phyloP scores from a whole-genome alignment of 345 rosid species.

The Excoecaria cochinchinensis region DNA sequence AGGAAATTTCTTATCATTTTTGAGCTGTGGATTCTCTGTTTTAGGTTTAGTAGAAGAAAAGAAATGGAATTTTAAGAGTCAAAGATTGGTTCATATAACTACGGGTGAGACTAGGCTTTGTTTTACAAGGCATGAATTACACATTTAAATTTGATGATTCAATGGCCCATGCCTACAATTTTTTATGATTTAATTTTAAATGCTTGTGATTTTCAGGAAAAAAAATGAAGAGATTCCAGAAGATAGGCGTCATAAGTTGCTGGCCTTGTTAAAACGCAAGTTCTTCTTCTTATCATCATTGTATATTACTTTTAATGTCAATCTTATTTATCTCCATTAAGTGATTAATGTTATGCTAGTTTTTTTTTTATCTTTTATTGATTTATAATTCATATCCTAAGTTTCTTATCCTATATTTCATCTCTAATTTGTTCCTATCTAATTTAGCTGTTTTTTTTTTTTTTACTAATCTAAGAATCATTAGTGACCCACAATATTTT shows the following conservation, averaged over 20 bases:
- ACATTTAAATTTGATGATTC: background rate
- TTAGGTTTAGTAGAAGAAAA: background rate
- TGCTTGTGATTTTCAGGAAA: constrained; percentile 47
- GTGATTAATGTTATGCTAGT: constrained; percentile 15
- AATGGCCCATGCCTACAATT: background rate
- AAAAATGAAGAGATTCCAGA: constrained; percentile 76
- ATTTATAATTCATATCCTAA: background rate
- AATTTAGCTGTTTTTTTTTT: background rate
- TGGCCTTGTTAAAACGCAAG: constrained; percentile 59
- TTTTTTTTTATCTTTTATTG: background rate
- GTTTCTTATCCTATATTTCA: background rate
- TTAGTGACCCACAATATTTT: background rate
- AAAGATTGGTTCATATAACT: background rate
- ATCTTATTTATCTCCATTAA: constrained; percentile 17
- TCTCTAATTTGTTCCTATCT: constrained; percentile 1
- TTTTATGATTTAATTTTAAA: background rate
- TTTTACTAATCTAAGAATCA: background rate
- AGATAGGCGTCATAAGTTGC: constrained; percentile 69
- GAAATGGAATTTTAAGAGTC: background rate
- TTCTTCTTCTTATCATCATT: constrained; percentile 15
- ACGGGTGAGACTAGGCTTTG: background rate
- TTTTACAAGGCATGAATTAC: background rate
- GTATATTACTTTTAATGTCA: constrained; percentile 14
- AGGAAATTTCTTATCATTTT: background rate
- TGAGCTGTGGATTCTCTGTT: background rate